phyloP scores from a whole-genome alignment of 2,329 filamentous ascomycete genomes.

The Colletotrichum euphorbiae region DNA sequence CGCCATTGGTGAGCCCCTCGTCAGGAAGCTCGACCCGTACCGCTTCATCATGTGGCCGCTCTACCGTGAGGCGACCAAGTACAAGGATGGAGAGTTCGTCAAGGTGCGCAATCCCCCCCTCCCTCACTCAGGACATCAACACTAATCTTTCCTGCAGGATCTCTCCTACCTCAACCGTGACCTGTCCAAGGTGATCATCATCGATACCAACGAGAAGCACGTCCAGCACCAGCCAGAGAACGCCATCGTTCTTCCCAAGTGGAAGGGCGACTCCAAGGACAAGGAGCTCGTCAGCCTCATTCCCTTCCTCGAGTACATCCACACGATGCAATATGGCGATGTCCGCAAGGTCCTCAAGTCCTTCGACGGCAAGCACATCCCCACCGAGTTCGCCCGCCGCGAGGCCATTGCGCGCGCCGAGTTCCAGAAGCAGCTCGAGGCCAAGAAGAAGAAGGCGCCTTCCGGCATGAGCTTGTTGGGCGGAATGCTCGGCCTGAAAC shows the following conservation, averaged over 20 bases:
- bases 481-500: slow-evolving; percentile 82
- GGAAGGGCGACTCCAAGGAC: slow-evolving; percentile 86
- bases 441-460: slow-evolving; percentile 68
- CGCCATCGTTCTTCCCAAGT: slow-evolving; percentile 89
- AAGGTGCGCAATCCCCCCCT: slow-evolving; percentile 71
- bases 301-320: slow-evolving; percentile 97
- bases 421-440: slow-evolving; percentile 82
- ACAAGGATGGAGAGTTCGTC: slow-evolving; percentile 94
- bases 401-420: slow-evolving; percentile 88
- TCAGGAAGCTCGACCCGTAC: slow-evolving; percentile 95
- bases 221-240: slow-evolving; percentile 95
- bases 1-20: slow-evolving; percentile 85
- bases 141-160: slow-evolving; percentile 68
- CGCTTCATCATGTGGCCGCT: slow-evolving; percentile 95
- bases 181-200: slow-evolving; percentile 92
- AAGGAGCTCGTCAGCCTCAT: slow-evolving; percentile 89
- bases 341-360: slow-evolving; percentile 88
- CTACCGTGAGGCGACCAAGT: slow-evolving; percentile 96
- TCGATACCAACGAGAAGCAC: slow-evolving; percentile 87
- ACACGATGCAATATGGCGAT: slow-evolving; percentile 91
- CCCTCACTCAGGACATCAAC: background rate
- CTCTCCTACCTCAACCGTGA: slow-evolving; percentile 98
- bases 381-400: slow-evolving; percentile 87
- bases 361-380: slow-evolving; percentile 90
- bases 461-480: slow-evolving; percentile 77